Base-by-base conservation (phyloP, 1,139 yeast genomes). In the Candida buenavistaensis region DNA sequence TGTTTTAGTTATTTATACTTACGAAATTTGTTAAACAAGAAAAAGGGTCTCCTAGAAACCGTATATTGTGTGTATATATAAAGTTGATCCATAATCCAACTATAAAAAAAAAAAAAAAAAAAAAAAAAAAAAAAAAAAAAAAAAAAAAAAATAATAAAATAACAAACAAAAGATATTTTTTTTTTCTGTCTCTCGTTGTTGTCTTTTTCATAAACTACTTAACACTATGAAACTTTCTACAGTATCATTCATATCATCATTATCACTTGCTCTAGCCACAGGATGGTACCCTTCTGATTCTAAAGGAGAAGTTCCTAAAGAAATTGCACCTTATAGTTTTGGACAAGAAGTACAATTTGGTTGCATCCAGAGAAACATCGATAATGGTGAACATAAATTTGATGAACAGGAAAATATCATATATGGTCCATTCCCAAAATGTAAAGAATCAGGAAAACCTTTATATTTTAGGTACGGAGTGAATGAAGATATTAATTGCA, bases 351-450 rank as follows among this genome's bases (percentile, higher is more conserved):
- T 82, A 14, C 65, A 68, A 26, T 57, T 84, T 36, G 78, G 75
- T 45, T 84, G 92, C 55, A 82, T 80, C 41, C 60, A 75, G 32
- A 65, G 94, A 50, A 75, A 81, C 43, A 83, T 83, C 38, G 87
- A 82, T 47, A 77, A 70, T 43, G 94, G 94, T 36, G 92, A 84
- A 54, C 92, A 84, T 59, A 71, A 74, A 45, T 79, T 81, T 44
- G 88, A 82, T 50, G 68, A 66, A 5, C 64, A 76, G 30, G 72
- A 73, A n/a, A 64, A 76, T 39, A 78, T 84, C 38, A 54, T 81
- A 10, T 82, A 80, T 46, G 68, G 59, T 1, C 66, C 76, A 3
- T 81, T 83, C 46, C 84, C 88, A 1, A 59, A 50, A 8, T 84
- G 94, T 58, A 64, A 67, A 39, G 92, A 84, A 51, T 78, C 88